Percentiles rank a stretch among this genome's conserved stretches.
Conservation (phyloP, 129 eudicot genomes). For the Pseudognaphalium luteoalbum region DNA sequence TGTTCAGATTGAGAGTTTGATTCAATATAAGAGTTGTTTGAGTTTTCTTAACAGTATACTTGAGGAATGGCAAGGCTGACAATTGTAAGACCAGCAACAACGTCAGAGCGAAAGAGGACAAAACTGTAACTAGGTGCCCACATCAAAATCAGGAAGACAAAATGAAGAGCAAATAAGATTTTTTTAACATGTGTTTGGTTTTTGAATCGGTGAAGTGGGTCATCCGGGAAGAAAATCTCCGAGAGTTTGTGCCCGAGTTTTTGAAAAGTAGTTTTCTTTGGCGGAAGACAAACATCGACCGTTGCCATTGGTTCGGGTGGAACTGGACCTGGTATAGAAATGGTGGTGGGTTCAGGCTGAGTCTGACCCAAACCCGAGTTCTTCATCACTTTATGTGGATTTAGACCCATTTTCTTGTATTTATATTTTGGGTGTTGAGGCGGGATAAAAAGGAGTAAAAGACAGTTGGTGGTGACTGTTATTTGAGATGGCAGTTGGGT, state of each 20-base stretch:
- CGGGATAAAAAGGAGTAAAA: not conserved
- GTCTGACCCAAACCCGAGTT: slow-evolving; percentile 17
- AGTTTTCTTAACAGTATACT: too few species aligned
- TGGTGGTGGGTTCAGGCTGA: slow-evolving; percentile 22
- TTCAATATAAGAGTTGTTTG: too few species aligned
- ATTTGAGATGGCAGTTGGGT: not conserved
- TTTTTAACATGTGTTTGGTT: slow-evolving; percentile 24
- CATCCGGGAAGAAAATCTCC: slow-evolving; percentile 37
- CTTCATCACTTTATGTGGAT: not conserved
- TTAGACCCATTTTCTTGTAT: slow-evolving; percentile 9
- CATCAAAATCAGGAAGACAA: slow-evolving; percentile 37
- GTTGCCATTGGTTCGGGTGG: slow-evolving; percentile 15
- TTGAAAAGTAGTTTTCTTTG: slow-evolving; percentile 25
- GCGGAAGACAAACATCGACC: slow-evolving; percentile 28
- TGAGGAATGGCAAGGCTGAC: slow-evolving; percentile 60
- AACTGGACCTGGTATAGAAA: not conserved
- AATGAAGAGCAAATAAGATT: slow-evolving; percentile 28
- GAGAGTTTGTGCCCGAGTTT: slow-evolving; percentile 27
- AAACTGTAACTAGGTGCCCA: slow-evolving; percentile 45
- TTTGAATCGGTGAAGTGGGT: slow-evolving; percentile 43
- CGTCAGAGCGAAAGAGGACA: slow-evolving; percentile 39
- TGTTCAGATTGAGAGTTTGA: too few species aligned
- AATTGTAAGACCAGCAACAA: slow-evolving; percentile 50
- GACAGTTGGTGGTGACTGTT: slow-evolving; percentile 3
- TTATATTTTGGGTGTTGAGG: not conserved